A percentile compares a stretch with the other conserved stretches of the same genome.
These are phyloP conservation scores for Rhizoctonia solani DNA, from an alignment of 1,284 basidiomycete genomes.

Conservation along the genomic window DNA sequence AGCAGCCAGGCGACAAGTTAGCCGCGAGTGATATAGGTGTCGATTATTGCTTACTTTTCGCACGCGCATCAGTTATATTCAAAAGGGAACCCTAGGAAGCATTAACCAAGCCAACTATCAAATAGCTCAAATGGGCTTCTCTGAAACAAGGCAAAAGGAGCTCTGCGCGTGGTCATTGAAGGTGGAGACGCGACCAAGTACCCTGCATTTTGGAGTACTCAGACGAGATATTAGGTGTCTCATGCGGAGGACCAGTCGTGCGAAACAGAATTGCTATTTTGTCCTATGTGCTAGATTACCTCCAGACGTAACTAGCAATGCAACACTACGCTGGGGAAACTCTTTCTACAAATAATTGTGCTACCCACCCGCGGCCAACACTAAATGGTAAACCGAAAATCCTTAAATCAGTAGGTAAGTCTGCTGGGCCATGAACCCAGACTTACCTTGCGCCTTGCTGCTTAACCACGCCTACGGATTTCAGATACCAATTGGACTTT, in stretches of 20 bases:
- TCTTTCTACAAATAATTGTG: too few species aligned
- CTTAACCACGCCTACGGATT: conserved; percentile 59
- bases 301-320: too few species aligned
- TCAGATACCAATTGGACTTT: conserved; percentile 60
- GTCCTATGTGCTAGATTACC: too few species aligned
- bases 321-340: too few species aligned
- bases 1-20: conserved; percentile 27
- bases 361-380: too few species aligned
- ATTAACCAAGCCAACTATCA: conserved; percentile 1
- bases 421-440: neutral
- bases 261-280: too few species aligned
- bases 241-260: neutral
- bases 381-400: too few species aligned
- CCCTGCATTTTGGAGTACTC: neutral
- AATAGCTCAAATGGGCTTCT: conserved; percentile 14
- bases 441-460: conserved; percentile 42
- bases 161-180: conserved; percentile 20
- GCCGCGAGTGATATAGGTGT: neutral
- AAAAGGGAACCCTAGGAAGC: conserved; percentile 11
- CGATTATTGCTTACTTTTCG: conserved; percentile 15
- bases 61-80: conserved; percentile 9
- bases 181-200: conserved; percentile 3
- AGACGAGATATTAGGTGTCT: neutral
- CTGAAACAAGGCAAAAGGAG: conserved; percentile 23
- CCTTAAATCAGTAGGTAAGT: too few species aligned